These are phyloP conservation scores for Pythium plurisporium DNA, from an alignment of 352 stramenopile species.

Conservation along the genomic window DNA sequence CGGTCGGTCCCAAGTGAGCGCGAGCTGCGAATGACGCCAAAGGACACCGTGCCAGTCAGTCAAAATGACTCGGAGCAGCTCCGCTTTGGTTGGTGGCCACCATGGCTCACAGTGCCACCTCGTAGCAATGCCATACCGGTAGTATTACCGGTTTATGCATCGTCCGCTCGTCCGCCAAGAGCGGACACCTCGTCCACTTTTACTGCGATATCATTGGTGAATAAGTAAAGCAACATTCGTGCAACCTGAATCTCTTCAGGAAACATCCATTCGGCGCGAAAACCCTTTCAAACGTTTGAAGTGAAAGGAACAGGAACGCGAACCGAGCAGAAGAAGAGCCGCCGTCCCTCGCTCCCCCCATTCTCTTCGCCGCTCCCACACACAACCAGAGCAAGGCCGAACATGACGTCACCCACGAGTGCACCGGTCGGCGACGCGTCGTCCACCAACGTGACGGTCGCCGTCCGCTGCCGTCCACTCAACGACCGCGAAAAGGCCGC, in stretches of 20 bases:
- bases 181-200: constrained; percentile 11
- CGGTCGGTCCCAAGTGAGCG: neutral
- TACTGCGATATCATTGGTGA: neutral
- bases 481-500: constrained; percentile 85
- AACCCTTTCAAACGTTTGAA: constrained; percentile 24
- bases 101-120: no score
- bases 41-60: constrained; percentile 21
- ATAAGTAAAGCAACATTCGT: no score
- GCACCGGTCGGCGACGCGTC: constrained; percentile 1
- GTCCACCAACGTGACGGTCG: constrained; percentile 82
- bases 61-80: neutral
- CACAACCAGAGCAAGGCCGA: neutral
- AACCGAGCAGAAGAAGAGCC: neutral
- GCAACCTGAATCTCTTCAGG: neutral
- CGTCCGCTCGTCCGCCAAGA: constrained; percentile 3
- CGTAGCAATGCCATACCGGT: constrained; percentile 16
- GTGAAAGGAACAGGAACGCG: neutral
- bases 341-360: neutral
- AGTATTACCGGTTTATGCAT: constrained; percentile 13
- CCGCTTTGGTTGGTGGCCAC: constrained; percentile 32
- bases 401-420: constrained; percentile 12
- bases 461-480: constrained; percentile 86
- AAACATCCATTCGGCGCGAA: constrained; percentile 9
- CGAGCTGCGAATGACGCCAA: constrained; percentile 10
- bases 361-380: neutral